Percentiles rank a stretch among this genome's conserved stretches.
Conservation (phyloP, 2,329 filamentous ascomycete species). For the Colletotrichum plurivorum region DNA sequence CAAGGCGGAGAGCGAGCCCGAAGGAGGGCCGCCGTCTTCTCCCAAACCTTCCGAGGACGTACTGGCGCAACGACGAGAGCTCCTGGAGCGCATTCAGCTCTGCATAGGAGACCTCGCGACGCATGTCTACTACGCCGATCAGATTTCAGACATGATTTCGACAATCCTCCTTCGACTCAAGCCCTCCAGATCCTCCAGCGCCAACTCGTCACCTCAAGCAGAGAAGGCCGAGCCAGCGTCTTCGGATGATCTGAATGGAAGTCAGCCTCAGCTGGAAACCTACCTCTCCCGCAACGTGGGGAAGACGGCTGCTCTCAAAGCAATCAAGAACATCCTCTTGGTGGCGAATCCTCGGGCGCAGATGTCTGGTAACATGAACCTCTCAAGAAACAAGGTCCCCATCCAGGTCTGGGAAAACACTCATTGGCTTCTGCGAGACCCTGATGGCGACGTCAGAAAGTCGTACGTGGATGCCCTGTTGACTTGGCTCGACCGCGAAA, state of each 20-base stretch:
- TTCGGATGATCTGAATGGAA: conserved; percentile 48
- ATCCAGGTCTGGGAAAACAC: conserved; percentile 96
- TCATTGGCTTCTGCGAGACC: conserved; percentile 89
- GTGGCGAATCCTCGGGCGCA: conserved; percentile 81
- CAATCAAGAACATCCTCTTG: conserved; percentile 85
- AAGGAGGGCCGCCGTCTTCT: conserved; percentile 48
- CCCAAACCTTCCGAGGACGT: conserved; percentile 54
- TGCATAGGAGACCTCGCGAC: conserved; percentile 94
- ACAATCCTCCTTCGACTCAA: conserved; percentile 85
- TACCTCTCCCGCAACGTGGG: conserved; percentile 68
- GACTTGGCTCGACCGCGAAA: conserved; percentile 89
- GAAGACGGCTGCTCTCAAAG: conserved; percentile 77
- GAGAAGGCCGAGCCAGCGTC: conserved; percentile 61
- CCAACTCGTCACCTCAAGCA: conserved; percentile 58
- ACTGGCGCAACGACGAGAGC: conserved; percentile 69
- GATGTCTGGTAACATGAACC: conserved; percentile 70
- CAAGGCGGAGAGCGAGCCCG: conserved; percentile 49
- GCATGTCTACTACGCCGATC: conserved; percentile 96
- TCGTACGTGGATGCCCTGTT: conserved; percentile 88
- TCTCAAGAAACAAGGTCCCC: conserved; percentile 81
- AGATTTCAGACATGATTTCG: conserved; percentile 93
- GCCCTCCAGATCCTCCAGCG: conserved; percentile 66
- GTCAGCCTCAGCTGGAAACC: conserved; percentile 62
- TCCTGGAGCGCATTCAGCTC: conserved; percentile 76
- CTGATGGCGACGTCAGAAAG: conserved; percentile 82